phyloP scores from a whole-genome alignment of 345 rosid species.

The Acer saccharum region DNA sequence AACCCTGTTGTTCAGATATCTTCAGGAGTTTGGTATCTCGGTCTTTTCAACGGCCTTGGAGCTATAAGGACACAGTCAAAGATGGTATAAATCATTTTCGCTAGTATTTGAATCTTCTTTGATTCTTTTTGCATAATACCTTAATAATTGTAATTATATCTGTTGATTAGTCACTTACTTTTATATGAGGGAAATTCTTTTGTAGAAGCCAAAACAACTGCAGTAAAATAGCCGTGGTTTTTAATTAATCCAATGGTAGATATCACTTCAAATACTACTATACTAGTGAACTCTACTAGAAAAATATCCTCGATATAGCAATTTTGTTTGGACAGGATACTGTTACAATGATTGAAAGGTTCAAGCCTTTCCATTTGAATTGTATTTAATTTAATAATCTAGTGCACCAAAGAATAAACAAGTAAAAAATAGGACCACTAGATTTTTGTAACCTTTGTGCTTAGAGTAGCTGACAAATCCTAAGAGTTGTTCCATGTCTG shows the following conservation, averaged over 20 bases:
- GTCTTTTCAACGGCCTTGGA: constrained; percentile 92
- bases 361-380: not conserved
- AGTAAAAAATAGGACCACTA: not conserved
- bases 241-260: not conserved
- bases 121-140: not conserved
- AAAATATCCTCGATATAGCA: not conserved
- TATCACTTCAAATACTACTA: not conserved
- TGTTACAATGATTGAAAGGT: not conserved
- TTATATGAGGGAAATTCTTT: not conserved
- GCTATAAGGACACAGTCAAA: constrained; percentile 80
- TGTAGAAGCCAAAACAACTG: not conserved
- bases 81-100: constrained; percentile 60
- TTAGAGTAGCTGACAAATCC: not conserved
- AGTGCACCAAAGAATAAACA: not conserved
- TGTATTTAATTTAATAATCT: not conserved
- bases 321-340: not conserved
- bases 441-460: not conserved
- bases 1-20: constrained; percentile 55
- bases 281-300: not conserved
- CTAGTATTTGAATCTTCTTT: too few relatives aligned
- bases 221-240: not conserved
- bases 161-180: not conserved
- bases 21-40: constrained; percentile 86
- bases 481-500: not conserved
- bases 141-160: not conserved